Evolutionary conservation across 2,329 filamentous ascomycete species (phyloP).

Genomic region (Sclerotinia minor): DNA sequence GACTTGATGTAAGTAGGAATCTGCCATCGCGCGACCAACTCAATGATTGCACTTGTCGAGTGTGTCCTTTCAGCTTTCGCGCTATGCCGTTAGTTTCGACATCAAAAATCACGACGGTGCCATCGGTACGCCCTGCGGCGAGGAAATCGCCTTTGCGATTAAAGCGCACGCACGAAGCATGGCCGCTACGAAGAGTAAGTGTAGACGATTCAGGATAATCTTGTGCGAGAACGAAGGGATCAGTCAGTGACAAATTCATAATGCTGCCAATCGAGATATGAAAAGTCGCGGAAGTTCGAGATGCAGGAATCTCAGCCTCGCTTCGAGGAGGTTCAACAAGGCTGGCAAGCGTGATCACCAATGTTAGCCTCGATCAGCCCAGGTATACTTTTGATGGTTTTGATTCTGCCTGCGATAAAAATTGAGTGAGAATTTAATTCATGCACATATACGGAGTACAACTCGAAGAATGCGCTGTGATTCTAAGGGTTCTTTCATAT

Average conservation of each 20-base stretch:
- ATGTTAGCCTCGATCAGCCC: not conserved
- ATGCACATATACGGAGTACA: not conserved
- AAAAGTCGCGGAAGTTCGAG: not conserved
- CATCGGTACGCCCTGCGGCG: slow-evolving; percentile 90
- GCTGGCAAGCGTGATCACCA: not conserved
- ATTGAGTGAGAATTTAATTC: not conserved
- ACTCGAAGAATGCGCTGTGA: not conserved
- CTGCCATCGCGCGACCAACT: slow-evolving; percentile 93
- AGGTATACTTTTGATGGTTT: not conserved
- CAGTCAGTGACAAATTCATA: slow-evolving; percentile 72
- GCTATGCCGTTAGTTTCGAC: slow-evolving; percentile 97
- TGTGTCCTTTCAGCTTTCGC: slow-evolving; percentile 90
- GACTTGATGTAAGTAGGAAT: slow-evolving; percentile 87
- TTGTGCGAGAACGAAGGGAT: slow-evolving; percentile 69
- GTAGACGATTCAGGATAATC: slow-evolving; percentile 91
- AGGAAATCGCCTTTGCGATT: slow-evolving; percentile 93
- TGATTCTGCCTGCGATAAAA: not conserved
- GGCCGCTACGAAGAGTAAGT: slow-evolving; percentile 75
- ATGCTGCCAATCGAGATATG: slow-evolving; percentile 25
- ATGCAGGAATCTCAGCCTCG: slow-evolving; percentile 17
- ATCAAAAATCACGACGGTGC: slow-evolving; percentile 93
- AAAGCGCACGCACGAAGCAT: slow-evolving; percentile 74
- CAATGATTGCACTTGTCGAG: slow-evolving; percentile 86
- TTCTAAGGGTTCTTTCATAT: not conserved
- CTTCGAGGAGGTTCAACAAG: not conserved